A percentile compares a stretch with the other conserved stretches of the same genome.
Evolutionary conservation across 2,329 filamentous ascomycete genomes (phyloP).

Genomic region (Colletotrichum sp.): DNA sequence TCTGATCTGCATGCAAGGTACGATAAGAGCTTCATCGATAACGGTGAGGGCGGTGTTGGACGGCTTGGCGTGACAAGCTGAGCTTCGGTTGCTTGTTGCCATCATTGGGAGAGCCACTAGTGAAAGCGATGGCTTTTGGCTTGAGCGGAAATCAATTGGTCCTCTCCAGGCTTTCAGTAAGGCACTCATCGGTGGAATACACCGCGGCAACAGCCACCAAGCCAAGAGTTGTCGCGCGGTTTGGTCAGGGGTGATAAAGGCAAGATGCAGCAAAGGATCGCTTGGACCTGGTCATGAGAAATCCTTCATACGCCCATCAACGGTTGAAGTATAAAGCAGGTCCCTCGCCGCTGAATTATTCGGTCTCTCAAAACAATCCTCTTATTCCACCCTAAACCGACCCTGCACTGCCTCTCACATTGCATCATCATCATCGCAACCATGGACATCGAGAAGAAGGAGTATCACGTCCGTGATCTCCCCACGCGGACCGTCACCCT

Average conservation of each 20-base stretch:
- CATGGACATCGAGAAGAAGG: slow-evolving; percentile 49
- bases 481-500: slow-evolving; percentile 66
- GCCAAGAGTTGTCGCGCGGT: background rate
- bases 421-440: background rate
- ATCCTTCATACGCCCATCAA: background rate
- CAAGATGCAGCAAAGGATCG: background rate
- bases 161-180: background rate
- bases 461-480: slow-evolving; percentile 62
- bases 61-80: background rate
- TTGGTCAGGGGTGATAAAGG: background rate
- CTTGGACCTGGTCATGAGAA: background rate
- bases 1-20: background rate
- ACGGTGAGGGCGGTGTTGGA: background rate
- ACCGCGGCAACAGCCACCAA: background rate
- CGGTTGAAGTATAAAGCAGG: background rate
- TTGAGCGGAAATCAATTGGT: background rate
- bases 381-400: accelerated
- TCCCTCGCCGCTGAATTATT: accelerated
- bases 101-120: background rate
- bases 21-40: background rate
- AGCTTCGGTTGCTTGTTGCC: background rate
- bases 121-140: background rate
- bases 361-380: background rate
- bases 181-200: background rate
- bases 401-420: background rate